phyloP scores from a whole-genome alignment of 805 yeast genomes.

The Jamesozyma piceae region DNA sequence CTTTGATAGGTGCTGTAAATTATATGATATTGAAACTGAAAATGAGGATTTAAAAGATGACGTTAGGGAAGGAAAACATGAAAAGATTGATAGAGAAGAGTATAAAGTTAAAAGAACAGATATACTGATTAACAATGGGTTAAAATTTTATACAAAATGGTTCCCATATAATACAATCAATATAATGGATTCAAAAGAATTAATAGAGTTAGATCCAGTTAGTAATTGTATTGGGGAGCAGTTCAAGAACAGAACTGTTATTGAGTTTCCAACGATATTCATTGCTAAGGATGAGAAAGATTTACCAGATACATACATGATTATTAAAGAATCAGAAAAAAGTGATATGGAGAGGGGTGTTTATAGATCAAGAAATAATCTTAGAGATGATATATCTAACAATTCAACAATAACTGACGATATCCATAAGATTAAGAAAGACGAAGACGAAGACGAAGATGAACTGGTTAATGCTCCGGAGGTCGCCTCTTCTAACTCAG shows the following conservation, averaged over 20 bases:
- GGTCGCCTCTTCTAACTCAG: not conserved
- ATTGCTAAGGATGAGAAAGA: constrained; percentile 28
- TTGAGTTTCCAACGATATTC: constrained; percentile 70
- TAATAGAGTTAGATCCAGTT: constrained; percentile 32
- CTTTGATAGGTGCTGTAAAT: constrained; percentile 21
- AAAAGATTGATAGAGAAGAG: constrained; percentile 2
- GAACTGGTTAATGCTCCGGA: constrained; percentile 3
- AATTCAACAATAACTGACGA: not conserved
- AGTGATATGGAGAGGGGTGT: constrained; percentile 2
- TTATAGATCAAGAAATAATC: not conserved
- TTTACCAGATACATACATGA: constrained; percentile 23
- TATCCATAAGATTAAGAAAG: not conserved
- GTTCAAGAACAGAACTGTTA: constrained; percentile 48
- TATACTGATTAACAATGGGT: constrained; percentile 7
- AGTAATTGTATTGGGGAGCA: constrained; percentile 37
- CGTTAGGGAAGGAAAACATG: not conserved
- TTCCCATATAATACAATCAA: constrained; percentile 27
- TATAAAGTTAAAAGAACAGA: constrained; percentile 13
- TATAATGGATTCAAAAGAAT: constrained; percentile 29
- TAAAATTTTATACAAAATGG: constrained; percentile 22
- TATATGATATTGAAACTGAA: constrained; percentile 6
- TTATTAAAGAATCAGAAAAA: constrained; percentile 16
- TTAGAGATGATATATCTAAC: not conserved
- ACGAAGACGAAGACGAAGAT: not conserved
- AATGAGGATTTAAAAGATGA: not conserved